Base-by-base conservation (phyloP, 2,329 filamentous ascomycete species). In the Ascochyta clinopodiicola region DNA sequence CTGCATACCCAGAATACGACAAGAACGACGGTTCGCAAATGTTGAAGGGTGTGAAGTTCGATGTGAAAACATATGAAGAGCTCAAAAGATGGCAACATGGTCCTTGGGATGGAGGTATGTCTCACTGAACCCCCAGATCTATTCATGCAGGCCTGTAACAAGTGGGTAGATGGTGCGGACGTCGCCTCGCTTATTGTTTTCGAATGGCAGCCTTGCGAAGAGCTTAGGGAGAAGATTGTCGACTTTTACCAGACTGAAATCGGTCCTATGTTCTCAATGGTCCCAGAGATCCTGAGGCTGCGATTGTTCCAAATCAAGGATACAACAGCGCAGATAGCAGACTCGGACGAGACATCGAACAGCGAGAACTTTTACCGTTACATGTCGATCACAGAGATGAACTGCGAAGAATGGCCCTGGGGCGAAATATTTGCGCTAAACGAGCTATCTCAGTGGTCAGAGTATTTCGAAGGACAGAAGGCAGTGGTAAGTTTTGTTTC, bases 391-490 rank as follows among this genome's bases (percentile, higher is more conserved):
- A 36, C 39, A 2, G 50, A 58, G 37, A 46, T 58, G 37, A n/a
- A 37, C 17, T 38, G 34, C n/a, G 55, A 58, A 29, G 55, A 54
- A 4, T 58, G 55, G 50, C 55, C 55, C 2, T 58, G 55, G 55
- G 40, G 24, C 21, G 44, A 50, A n/a, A 19, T 58, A 6, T 48
- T 58, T 17, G 50, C 32, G 5, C 24, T 58, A 6, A 44, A 39
- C 25, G 31, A 48, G n/a, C 17, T 54, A 15, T 35, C 44, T 21
- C 35, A 44, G n/a, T 58, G 55, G 55, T 19, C 3, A 15, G 37
- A 53, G 32, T 54, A 53, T 32, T 58, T 54, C 27, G 55, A 58
- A 19, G 40, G 17, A 5, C 55, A 52, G 22, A 44, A 37, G 9
- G 35, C 31, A 17, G 55, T 58, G 36, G 55, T 58, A 22, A 47